Evolutionary conservation across 2,329 filamentous ascomycete genomes (phyloP).

Genomic region (Escovopsis sp.): DNA sequence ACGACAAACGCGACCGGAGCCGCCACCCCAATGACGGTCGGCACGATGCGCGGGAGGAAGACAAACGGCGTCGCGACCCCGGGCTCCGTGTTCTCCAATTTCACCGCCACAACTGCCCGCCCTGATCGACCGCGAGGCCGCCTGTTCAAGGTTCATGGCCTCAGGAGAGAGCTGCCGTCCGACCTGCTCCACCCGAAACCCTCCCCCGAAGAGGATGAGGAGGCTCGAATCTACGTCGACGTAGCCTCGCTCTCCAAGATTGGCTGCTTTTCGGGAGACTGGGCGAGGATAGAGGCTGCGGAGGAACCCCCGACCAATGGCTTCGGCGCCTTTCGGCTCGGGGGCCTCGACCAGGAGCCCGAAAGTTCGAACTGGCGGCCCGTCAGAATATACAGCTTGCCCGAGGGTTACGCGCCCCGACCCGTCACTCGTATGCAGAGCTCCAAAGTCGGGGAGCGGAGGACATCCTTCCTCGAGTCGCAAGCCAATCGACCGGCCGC

Average conservation of each 20-base stretch:
- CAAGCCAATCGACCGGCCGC: slow-evolving; percentile 47
- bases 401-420: slow-evolving; percentile 54
- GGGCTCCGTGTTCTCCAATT: slow-evolving; percentile 77
- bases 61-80: slow-evolving; percentile 67
- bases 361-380: slow-evolving; percentile 60
- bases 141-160: slow-evolving; percentile 68
- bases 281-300: slow-evolving; percentile 72
- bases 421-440: slow-evolving; percentile 46
- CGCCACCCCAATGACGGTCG: slow-evolving; percentile 64
- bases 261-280: slow-evolving; percentile 94
- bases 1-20: slow-evolving; percentile 65
- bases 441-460: slow-evolving; percentile 35
- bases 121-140: slow-evolving; percentile 59
- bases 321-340: slow-evolving; percentile 51
- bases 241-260: slow-evolving; percentile 74
- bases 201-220: slow-evolving; percentile 62
- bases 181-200: slow-evolving; percentile 79
- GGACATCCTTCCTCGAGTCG: slow-evolving; percentile 50
- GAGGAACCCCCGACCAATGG: slow-evolving; percentile 57
- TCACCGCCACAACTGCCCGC: slow-evolving; percentile 69
- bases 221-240: slow-evolving; percentile 81
- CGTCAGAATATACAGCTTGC: slow-evolving; percentile 76
- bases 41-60: slow-evolving; percentile 39
- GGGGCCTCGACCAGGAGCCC: slow-evolving; percentile 43
- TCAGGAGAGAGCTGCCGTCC: slow-evolving; percentile 56